Percentiles rank a stretch among this genome's conserved stretches.
Conservation (phyloP, 441 rosid species). For the Theobroma grandiflorum region DNA sequence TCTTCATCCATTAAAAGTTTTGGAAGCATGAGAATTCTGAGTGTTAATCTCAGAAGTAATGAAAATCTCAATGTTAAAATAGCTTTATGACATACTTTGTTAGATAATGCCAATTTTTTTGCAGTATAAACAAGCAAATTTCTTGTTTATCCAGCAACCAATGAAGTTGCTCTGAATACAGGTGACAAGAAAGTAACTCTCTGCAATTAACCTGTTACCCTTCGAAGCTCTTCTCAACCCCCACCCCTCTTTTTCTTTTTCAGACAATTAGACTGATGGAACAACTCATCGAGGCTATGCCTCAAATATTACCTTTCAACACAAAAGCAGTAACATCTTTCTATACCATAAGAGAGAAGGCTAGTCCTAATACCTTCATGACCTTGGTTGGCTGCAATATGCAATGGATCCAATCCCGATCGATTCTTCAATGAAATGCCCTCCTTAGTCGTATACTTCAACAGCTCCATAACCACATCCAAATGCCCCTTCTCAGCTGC, state of each 20-base stretch:
- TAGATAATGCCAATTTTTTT: neutral
- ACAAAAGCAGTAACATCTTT: neutral
- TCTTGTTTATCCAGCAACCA: neutral
- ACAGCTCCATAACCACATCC: constrained; percentile 76
- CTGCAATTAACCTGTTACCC: too few relatives aligned
- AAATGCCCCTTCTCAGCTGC: constrained; percentile 89
- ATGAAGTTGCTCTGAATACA: neutral
- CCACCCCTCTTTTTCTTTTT: too few relatives aligned
- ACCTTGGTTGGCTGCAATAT: constrained; percentile 85
- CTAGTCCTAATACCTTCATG: constrained; percentile 60
- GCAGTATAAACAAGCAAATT: neutral
- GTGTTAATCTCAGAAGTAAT: neutral
- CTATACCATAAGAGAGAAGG: neutral
- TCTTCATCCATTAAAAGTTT: neutral
- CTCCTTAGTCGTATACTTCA: constrained; percentile 63
- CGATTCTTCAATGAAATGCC: constrained; percentile 65
- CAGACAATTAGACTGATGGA: neutral
- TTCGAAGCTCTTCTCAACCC: too few relatives aligned
- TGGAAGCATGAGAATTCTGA: neutral
- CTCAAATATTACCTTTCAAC: neutral
- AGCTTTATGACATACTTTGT: neutral
- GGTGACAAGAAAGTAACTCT: too few relatives aligned
- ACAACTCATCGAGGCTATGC: neutral
- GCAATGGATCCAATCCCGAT: constrained; percentile 78
- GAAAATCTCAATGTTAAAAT: neutral